Evolutionary conservation across 176 grass and related monocot species (phyloP), one percentile per base, ranked within the genome.

Genomic region (Tillandsia leiboldiana): DNA sequence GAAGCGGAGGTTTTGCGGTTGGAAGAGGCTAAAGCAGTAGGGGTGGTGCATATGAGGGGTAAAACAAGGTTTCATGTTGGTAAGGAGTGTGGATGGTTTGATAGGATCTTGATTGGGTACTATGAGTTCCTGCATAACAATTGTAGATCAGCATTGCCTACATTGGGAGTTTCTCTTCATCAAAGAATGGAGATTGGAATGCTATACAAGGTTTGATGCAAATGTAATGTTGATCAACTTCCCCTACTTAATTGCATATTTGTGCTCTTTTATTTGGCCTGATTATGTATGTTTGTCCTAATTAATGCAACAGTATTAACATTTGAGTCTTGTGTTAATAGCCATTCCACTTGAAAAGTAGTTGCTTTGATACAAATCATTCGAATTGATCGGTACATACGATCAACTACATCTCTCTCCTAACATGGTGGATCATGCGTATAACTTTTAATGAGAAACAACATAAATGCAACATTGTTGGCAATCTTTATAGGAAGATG

Each of bases 151-250:
- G 79, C 79, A 0, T 77, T 96, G 70, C 91, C 91, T 2, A 58
- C 76, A 65, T 65, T 90, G 10, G 78, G 70, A 23, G 69, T 86
- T 69, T 86, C 86, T 15, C 75, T 87, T 78, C 78, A 82, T 20
- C 83, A 89, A 66, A 79, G 79, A 50, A 82, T 96, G n/a, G 91
- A 90, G 79, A 90, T 96, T 47, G 87, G 87, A 48, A 90, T 90
- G 87, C 26, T 96, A 7, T 90, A 78, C 71, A 87, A 87, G 77
- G 80, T 77, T 28, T 82, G 71, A 88, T 12, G 23, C 15, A 17
- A 59, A 1, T 22, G 20, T 15, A 59, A 66, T 66, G 29, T 66
- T 9, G 48, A 27, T 3, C 12, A 12, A 63, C 59, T 63, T 23
- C 59, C 24, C 3, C 29, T 6, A 33, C 3, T 33, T 6, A 33